Evolutionary conservation across 768 basidiomycete genomes (phyloP).

Genomic region (Cyathus striatus): DNA sequence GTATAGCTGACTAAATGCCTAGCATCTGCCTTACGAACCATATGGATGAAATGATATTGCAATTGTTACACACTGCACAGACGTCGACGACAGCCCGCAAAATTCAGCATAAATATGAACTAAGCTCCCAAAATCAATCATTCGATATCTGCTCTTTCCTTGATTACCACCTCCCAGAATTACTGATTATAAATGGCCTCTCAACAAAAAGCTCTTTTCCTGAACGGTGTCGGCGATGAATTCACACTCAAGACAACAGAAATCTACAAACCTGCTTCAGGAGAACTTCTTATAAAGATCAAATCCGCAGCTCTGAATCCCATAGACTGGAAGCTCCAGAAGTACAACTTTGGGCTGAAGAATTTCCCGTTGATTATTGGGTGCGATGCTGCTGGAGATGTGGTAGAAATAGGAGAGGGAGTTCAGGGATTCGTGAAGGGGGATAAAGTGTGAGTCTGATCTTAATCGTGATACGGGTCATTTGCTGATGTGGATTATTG

Average conservation of each 20-base stretch:
- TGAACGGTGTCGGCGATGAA: background rate
- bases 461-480: background rate
- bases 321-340: conserved; percentile 19
- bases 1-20: too few relatives aligned
- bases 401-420: conserved; percentile 23
- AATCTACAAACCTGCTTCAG: conserved; percentile 17
- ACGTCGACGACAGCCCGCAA: too few relatives aligned
- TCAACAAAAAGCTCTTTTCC: background rate
- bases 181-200: too few relatives aligned
- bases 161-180: too few relatives aligned
- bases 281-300: conserved; percentile 31
- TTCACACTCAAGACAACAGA: background rate
- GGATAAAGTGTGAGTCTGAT: background rate
- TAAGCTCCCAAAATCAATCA: too few relatives aligned
- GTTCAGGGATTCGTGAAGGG: background rate
- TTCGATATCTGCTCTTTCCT: too few relatives aligned
- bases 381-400: conserved; percentile 30
- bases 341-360: conserved; percentile 11
- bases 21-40: too few relatives aligned
- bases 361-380: conserved; percentile 29
- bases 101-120: too few relatives aligned
- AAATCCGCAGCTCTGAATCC: conserved; percentile 33
- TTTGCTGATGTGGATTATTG: background rate
- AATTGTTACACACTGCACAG: too few relatives aligned
- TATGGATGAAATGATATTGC: too few relatives aligned